Evolutionary conservation across 805 yeast species (phyloP), one percentile per base, ranked within the genome.

Genomic region (Metschnikowia peoriensis): DNA sequence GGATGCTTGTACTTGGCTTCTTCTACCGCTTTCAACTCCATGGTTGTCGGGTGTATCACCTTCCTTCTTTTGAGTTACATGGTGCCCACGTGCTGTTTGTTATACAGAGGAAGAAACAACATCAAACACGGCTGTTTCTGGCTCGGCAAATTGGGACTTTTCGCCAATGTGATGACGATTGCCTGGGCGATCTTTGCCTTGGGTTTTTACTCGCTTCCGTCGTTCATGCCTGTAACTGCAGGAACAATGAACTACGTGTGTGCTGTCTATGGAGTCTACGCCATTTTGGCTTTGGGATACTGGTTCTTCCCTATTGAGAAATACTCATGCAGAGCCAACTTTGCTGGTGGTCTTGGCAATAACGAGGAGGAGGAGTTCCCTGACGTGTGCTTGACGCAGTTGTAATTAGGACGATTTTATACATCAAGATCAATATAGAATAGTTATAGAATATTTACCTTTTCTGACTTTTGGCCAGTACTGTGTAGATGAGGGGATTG

Each of bases 281-380:
- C 70, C 16, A 54, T 69, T 28, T 69, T 68, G 63, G 63, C 72
- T 10, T 55, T 72, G 55, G 73, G 61, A 28, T 73, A 72, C 63
- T 73, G 78, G 77, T 73, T 64, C 61, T 73, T 72, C 67, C 78
- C 78, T 38, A 62, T 71, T 53, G 68, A 67, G 55, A 66, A 63
- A 28, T 72, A 63, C 60, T 63, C 72, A 41, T 70, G 76, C 58
- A 66, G 73, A 57, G 71, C 66, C 47, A 60, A 61, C 39, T 75
- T 75, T 56, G 78, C 78, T 22, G 78, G 78, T 16, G 79, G 79
- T 11, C 58, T 66, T 50, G 68, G 66, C 29, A 66, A 66, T 53
- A 64, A 65, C 53, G 76, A 71, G 48, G 79, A 74, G 61, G 68
- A 64, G 53, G 79, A 74, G 61, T 74, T 73, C 58, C 77, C 78